Evolutionary conservation across 2,329 filamentous ascomycete genomes (phyloP).

Genomic region (Hypoxylon sp.): DNA sequence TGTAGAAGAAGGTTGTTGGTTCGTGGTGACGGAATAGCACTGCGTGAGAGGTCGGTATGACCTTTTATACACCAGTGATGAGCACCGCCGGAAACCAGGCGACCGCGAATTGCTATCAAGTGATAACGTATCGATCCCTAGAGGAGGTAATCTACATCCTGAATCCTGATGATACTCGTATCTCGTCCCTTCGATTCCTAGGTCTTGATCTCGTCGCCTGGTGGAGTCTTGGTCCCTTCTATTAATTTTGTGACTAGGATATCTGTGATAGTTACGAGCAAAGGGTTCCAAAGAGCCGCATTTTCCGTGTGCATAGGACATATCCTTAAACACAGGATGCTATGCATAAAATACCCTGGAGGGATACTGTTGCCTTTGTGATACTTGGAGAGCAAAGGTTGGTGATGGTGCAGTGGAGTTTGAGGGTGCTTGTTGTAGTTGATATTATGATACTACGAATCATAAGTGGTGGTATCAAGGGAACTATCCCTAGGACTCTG

Average conservation of each 20-base stretch:
- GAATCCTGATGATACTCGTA: neutral
- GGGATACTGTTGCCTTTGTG: neutral
- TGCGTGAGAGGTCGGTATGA: neutral
- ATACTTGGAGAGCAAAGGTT: neutral
- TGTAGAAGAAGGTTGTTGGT: neutral
- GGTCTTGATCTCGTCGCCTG: conserved; percentile 1
- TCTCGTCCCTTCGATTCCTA: neutral
- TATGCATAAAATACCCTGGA: neutral
- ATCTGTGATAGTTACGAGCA: neutral
- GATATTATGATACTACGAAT: neutral
- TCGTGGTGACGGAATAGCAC: neutral
- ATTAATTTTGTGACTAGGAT: neutral
- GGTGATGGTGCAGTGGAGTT: neutral
- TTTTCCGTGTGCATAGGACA: neutral
- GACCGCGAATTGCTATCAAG: neutral
- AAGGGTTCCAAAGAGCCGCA: conserved; percentile 2
- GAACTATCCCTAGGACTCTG: neutral
- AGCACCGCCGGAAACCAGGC: neutral
- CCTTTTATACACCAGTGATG: neutral
- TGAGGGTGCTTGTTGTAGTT: neutral
- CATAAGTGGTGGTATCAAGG: neutral
- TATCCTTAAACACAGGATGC: neutral
- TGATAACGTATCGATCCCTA: neutral
- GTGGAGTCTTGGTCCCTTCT: conserved; percentile 12
- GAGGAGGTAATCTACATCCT: neutral